Evolutionary conservation across 2,329 filamentous ascomycete species (phyloP).

Genomic region (Cordyceps cateniannulata): DNA sequence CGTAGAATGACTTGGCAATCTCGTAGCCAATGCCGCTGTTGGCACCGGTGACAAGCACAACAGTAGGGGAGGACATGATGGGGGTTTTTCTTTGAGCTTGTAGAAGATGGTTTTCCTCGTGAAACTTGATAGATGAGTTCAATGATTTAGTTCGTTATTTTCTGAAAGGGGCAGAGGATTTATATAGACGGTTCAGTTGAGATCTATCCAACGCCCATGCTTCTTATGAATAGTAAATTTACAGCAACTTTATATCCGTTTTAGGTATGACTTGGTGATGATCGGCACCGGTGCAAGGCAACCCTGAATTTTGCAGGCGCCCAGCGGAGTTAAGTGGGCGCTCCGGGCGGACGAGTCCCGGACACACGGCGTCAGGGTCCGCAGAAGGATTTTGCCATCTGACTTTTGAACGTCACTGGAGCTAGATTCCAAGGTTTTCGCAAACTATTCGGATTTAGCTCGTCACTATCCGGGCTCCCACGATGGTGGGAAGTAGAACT

Average conservation of each 20-base stretch:
- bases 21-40: conserved; percentile 2
- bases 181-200: neutral
- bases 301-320: neutral
- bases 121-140: neutral
- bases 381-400: neutral
- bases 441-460: too few species aligned
- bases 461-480: too few species aligned
- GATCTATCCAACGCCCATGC: too few species aligned
- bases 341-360: neutral
- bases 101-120: neutral
- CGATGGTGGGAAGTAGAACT: too few species aligned
- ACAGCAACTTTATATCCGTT: neutral
- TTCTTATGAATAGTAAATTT: neutral
- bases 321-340: conserved; percentile 1
- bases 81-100: too few species aligned
- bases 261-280: neutral
- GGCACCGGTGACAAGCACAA: neutral
- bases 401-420: neutral
- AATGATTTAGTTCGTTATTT: neutral
- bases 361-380: neutral
- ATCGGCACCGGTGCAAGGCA: neutral
- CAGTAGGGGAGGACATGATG: neutral
- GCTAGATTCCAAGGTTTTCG: too few species aligned
- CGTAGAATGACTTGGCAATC: neutral
- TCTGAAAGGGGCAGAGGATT: neutral